Evolutionary conservation across 805 yeast species (phyloP), one percentile per base, ranked within the genome.

Genomic region (Metschnikowia lochheadii): DNA sequence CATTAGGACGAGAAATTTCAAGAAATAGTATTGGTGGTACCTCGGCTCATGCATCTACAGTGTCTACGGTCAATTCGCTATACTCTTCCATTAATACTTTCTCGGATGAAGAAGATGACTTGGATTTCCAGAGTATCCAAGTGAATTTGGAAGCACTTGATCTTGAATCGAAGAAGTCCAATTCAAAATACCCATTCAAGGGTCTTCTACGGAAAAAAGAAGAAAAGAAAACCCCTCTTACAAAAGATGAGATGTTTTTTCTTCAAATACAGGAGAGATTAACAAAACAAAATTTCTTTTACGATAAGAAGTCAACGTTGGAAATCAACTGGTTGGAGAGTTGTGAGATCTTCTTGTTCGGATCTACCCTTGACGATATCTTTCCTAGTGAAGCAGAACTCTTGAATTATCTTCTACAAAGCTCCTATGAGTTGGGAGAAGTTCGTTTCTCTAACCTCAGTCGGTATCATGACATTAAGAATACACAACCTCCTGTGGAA

Each of bases 321-420:
- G 34, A 50, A 14, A 49, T 61, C 5, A 43, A 56, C 15, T 62
- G 59, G 58, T 48, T 33, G 6, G 51, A 50, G n/a, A 57, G 58
- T 3, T 56, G 59, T n/a, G 64, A 62, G 40, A 50, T 52, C 1
- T 52, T 58, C 49, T 48, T 61, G 10, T 62, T 62, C 38, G 66
- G 66, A 5, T 57, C 56, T 34, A 32, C 52, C 11, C 42, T 62
- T 2, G 49, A 50, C 8, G 43, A 40, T 2, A 29, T 60, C 11
- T 59, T 62, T 26, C 39, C 55, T 1, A 20, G 36, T 10, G 38
- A 55, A 26, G 49, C 48, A 15, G 49, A 46, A 18, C 50, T 52
- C 26, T 41, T 60, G 37, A 41, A 36, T 17, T 62, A 59, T 40
- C 51, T 62, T 14, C 35, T 48, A 18, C 53, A 52, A 37, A 52